A percentile compares a stretch with the other conserved stretches of the same genome.
Evolutionary conservation across 2,329 filamentous ascomycete species (phyloP).

Genomic region (Pseudocercospora cruenta): DNA sequence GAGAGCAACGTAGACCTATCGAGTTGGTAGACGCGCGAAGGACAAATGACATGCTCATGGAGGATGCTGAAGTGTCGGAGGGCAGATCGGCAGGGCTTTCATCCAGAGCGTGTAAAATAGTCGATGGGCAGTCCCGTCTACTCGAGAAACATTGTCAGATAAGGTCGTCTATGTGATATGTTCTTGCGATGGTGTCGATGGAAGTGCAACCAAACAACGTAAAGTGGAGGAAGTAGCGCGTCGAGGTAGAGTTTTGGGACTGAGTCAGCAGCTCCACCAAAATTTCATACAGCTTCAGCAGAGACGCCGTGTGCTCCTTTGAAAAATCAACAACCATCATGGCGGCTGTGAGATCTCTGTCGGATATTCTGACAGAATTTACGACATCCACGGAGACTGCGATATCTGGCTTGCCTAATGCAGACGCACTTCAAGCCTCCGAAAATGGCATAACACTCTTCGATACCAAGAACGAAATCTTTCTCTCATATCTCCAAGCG

Average conservation of each 20-base stretch:
- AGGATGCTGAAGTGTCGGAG: too few species aligned
- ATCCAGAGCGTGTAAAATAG: too few species aligned
- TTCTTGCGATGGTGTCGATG: too few species aligned
- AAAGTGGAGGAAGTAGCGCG: background rate
- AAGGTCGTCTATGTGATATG: too few species aligned
- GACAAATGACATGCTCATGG: too few species aligned
- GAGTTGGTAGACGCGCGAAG: too few species aligned
- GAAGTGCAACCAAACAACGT: too few species aligned
- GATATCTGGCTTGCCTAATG: constrained; percentile 53
- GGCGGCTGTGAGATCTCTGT: constrained; percentile 39
- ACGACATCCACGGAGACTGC: constrained; percentile 69
- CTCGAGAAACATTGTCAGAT: too few species aligned
- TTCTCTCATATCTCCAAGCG: constrained; percentile 94
- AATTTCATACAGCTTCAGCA: background rate
- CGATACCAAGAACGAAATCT: constrained; percentile 94
- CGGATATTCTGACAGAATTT: constrained; percentile 47
- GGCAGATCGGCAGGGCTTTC: too few species aligned
- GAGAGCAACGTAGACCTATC: too few species aligned
- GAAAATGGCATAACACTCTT: constrained; percentile 90
- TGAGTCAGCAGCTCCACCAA: constrained; percentile 1
- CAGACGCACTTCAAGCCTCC: constrained; percentile 69
- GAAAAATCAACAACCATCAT: constrained; percentile 6
- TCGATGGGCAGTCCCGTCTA: too few species aligned
- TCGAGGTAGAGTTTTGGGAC: background rate
- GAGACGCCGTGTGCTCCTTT: background rate